A percentile compares a stretch with the other conserved stretches of the same genome.
phyloP scores from a whole-genome alignment of 2,329 filamentous ascomycete genomes.

The Colletotrichum sp. region DNA sequence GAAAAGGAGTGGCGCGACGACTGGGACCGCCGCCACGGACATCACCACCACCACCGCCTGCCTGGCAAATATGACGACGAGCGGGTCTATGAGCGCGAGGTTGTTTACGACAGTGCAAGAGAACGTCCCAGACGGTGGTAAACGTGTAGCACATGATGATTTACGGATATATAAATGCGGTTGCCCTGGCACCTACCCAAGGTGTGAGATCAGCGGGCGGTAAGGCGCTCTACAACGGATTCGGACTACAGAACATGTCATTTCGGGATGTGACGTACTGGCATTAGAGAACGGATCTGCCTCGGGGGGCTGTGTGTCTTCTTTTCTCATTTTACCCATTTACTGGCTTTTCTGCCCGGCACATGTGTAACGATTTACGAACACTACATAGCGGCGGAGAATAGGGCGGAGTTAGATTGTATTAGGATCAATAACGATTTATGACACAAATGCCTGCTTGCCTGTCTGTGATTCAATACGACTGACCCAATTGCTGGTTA shows the following conservation, averaged over 20 bases:
- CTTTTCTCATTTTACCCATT: neutral
- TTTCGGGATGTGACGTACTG: neutral
- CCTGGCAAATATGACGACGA: constrained; percentile 61
- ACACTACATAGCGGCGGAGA: constrained; percentile 19
- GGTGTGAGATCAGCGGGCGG: neutral
- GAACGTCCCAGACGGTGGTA: constrained; percentile 9
- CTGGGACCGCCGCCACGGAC: constrained; percentile 47
- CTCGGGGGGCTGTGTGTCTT: neutral
- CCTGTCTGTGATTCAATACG: neutral
- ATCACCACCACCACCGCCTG: constrained; percentile 29
- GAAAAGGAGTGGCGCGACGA: constrained; percentile 63
- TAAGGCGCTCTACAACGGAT: neutral
- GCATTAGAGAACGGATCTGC: constrained; percentile 15
- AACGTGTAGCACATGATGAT: neutral
- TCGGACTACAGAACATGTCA: constrained; percentile 13
- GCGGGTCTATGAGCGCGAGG: constrained; percentile 69
- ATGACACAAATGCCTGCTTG: neutral
- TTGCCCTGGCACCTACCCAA: neutral
- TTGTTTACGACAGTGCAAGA: constrained; percentile 60
- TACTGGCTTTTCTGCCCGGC: constrained; percentile 3
- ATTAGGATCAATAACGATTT: constrained; percentile 19
- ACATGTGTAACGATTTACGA: constrained; percentile 23
- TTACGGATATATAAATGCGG: neutral
- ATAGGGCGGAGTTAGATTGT: constrained; percentile 16
- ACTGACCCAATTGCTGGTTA: neutral